Base-by-base conservation (phyloP, 768 basidiomycete genomes). In the Auricularia sp. region DNA sequence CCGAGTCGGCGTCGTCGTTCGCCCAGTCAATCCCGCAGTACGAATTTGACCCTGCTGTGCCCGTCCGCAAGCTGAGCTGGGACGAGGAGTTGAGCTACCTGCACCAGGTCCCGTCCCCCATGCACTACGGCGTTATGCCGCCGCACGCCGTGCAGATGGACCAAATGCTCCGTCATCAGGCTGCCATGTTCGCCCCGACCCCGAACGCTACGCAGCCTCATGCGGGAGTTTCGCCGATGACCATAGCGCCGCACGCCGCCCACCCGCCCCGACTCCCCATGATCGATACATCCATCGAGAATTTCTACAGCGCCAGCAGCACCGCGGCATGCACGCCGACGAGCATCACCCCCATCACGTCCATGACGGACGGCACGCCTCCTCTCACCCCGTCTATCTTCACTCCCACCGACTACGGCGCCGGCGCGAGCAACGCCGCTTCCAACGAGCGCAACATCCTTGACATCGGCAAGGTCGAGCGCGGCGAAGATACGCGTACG, bases 401-500 rank as follows among this genome's bases (percentile, higher is more conserved):
- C 3, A 61, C 63, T 53, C 62, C 66, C 10, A 47, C 64, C 33
- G 33, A 62, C 18, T 60, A 44, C 53, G 11, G 23, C 39, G 47
- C 53, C 21, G 36, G 16, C 10, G n/a, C 36, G 12, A 43, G 21
- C 33, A 56, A 47, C 33, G 62, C 61, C 3, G 36, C 64, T 35
- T 34, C 62, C 53, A 63, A 21, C 29, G 64, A 51, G 2, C 76
- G 79, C 66, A 87, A 88, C 70, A 79, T 80, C 68, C 72, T 95
- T 34, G 86, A 90, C 73, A 74, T 93, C 12, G 79, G 77, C 53
- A 80, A 80, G 65, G 93, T 95, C 69, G 89, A 88, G 73, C 82
- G 81, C 36, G 93, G 93, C 3, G 74, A 80, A 65, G 91, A 93
- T 69, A 91, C 87, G 42, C 80, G 91, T 36, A 91, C 90, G 39